Evolutionary conservation across 257 asterid species (phyloP).

Genomic region (Verbascum thapsus): DNA sequence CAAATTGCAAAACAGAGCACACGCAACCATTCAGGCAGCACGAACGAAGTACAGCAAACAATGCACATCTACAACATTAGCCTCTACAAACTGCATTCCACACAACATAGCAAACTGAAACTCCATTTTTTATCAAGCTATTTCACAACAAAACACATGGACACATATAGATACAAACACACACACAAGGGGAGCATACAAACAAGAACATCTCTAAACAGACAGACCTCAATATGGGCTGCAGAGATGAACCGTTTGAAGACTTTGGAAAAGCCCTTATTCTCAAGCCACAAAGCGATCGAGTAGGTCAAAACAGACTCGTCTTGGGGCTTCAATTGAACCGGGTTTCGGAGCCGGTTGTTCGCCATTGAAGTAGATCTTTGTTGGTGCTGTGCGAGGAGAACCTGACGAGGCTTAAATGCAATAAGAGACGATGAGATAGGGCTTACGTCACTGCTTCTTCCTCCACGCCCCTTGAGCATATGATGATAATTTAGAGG

Average conservation of each 20-base stretch:
- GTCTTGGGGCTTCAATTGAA: slow-evolving; percentile 39
- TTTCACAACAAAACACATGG: slow-evolving; percentile 4
- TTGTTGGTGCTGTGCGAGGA: slow-evolving; percentile 42
- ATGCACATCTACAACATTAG: slow-evolving; percentile 7
- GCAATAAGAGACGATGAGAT: slow-evolving; percentile 31
- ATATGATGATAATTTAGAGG: slow-evolving; percentile 28
- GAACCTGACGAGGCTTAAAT: slow-evolving; percentile 55
- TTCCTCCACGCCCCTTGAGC: slow-evolving; percentile 27
- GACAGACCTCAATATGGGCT: slow-evolving; percentile 53
- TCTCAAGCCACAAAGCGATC: slow-evolving; percentile 52
- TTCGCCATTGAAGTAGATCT: slow-evolving; percentile 37
- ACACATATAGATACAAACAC: neutral
- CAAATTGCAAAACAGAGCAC: slow-evolving; percentile 12
- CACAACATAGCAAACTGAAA: neutral
- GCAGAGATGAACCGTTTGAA: slow-evolving; percentile 52
- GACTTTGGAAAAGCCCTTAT: slow-evolving; percentile 48
- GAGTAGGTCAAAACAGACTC: slow-evolving; percentile 42
- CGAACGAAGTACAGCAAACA: neutral
- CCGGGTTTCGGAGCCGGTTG: neutral
- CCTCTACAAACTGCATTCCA: slow-evolving; percentile 3
- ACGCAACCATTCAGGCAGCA: neutral
- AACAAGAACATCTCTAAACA: neutral
- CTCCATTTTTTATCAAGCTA: neutral
- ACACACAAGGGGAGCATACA: too few species aligned
- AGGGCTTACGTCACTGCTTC: slow-evolving; percentile 41